Evolutionary conservation across 345 rosid genomes (phyloP).

Genomic region (Arabis hirsuta): DNA sequence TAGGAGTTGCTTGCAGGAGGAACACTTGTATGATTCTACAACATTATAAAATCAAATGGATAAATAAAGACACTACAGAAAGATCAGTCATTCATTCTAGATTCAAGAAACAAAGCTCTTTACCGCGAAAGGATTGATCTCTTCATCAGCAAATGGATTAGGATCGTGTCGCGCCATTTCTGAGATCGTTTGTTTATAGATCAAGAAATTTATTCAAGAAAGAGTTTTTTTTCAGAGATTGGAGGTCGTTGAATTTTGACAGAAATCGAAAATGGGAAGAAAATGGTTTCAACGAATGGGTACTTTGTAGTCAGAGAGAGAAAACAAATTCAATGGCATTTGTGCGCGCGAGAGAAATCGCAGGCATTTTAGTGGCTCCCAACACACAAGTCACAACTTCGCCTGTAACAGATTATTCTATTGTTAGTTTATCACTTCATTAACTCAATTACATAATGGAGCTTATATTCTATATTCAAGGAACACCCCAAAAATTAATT

Average conservation of each 20-base stretch:
- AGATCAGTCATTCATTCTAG: constrained; percentile 12
- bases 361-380: constrained; percentile 36
- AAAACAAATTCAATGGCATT: constrained; percentile 30
- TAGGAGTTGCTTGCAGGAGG: constrained; percentile 76
- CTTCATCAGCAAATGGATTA: constrained; percentile 86
- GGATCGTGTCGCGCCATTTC: constrained; percentile 72
- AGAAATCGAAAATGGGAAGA: constrained; percentile 34
- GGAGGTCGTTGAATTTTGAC: constrained; percentile 38
- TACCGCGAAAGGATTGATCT: constrained; percentile 94
- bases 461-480: neutral
- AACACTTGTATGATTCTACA: constrained; percentile 75
- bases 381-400: constrained; percentile 27
- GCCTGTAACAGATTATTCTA: constrained; percentile 27
- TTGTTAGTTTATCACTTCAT: constrained; percentile 17
- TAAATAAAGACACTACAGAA: constrained; percentile 23
- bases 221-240: neutral
- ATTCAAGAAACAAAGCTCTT: neutral
- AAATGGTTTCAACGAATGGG: constrained; percentile 40
- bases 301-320: constrained; percentile 44
- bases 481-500: neutral
- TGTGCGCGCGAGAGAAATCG: constrained; percentile 42
- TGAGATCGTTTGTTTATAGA: constrained; percentile 32
- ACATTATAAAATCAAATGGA: constrained; percentile 32
- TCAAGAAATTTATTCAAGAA: constrained; percentile 29
- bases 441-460: neutral